A percentile compares a stretch with the other conserved stretches of the same genome.
Evolutionary conservation across 2,329 filamentous ascomycete genomes (phyloP).

Genomic region (Penicillium concentricum): DNA sequence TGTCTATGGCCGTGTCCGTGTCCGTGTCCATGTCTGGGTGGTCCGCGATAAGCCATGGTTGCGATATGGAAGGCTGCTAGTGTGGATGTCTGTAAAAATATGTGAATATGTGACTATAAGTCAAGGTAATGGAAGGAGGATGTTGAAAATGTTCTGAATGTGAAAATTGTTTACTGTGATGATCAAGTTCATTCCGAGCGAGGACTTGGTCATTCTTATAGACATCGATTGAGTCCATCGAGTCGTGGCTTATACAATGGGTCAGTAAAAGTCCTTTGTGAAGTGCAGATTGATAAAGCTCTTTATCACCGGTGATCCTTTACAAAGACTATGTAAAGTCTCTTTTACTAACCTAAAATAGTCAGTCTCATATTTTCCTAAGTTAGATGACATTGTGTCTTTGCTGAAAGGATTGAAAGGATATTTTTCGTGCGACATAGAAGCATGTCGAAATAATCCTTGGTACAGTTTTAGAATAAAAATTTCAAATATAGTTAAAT

Average conservation of each 20-base stretch:
- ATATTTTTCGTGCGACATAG: background rate
- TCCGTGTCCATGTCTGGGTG: no score
- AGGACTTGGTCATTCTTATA: slow-evolving; percentile 1
- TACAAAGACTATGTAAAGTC: background rate
- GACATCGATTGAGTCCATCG: background rate
- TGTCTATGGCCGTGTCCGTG: no score
- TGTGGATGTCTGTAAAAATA: background rate
- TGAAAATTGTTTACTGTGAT: background rate
- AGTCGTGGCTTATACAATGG: background rate
- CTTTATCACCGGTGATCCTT: background rate
- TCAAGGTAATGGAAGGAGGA: background rate
- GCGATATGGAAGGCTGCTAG: background rate
- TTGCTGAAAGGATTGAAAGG: background rate
- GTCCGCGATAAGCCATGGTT: background rate
- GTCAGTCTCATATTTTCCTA: background rate
- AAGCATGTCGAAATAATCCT: background rate
- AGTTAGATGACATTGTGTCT: background rate
- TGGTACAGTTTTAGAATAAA: background rate
- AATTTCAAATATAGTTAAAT: background rate
- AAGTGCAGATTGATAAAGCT: background rate
- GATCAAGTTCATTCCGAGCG: background rate
- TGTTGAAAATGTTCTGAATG: background rate
- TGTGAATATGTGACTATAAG: background rate
- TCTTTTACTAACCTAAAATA: background rate
- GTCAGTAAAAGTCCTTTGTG: background rate